Base-by-base conservation (phyloP, 345 rosid species). In the Sisymbrium irio region DNA sequence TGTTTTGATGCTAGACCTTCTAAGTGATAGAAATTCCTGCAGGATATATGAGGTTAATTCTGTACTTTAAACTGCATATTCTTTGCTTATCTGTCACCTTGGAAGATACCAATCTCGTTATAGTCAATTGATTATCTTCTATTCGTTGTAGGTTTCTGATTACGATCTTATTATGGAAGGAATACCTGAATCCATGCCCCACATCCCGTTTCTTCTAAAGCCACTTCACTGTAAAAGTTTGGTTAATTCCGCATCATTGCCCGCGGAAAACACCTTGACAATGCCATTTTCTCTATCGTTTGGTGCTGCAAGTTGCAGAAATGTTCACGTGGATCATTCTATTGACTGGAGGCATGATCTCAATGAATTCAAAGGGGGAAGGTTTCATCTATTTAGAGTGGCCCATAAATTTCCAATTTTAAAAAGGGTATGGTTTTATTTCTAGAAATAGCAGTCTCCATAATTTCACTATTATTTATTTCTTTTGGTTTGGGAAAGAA, bases 1-100 rank as follows among this genome's bases (percentile, higher is more conserved):
- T 84, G 88, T 79, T 64, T 69, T 89, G 62, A 56, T 83, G 67
- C 90, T 93, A 18, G 90, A 88, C 75, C 81, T 94, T 76, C 82
- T 84, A 76, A 76, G 89, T 58, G 69, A 78, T 73, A 84, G 90
- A 90, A 73, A 71, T 42, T 51, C 66, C 55, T 56, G 66, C 67
- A 67, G 74, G 51, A 82, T 94, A 65, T 84, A 41, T 76, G 90
- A 94, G 97, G 98, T 94, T 67, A 59, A 19, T 45, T 61, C 17
- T 47, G 30, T 62, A 73, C 32, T 7, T 53, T 28, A 39, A 19
- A 42, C 33, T 72, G 18, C 51, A 58, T 47, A 57, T 44, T 77
- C 59, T 76, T 51, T n/a, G 53, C 15, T 33, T 79, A 44, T 57
- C 58, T 25, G 45, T 27, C 46, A 33, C 62, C 35, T 76, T 77